Conservation (phyloP, 148 eudicot genomes). For the Rhododendron molle region DNA sequence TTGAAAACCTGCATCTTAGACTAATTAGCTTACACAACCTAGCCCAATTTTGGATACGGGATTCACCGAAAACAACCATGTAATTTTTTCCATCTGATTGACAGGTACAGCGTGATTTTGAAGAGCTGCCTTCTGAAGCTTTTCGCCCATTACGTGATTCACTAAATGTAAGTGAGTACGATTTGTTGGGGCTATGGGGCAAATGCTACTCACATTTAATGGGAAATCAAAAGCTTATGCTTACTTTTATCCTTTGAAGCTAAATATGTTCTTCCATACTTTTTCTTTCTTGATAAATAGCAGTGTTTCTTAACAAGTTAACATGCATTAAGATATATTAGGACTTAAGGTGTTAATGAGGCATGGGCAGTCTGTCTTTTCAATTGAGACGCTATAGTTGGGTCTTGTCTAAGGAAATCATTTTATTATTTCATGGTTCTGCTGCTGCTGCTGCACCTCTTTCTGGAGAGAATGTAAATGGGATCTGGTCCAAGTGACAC, state of each 20-base stretch:
- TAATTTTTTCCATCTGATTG: constrained; percentile 10
- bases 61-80: constrained; percentile 25
- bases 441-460: neutral
- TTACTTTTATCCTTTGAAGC: neutral
- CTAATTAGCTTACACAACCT: neutral
- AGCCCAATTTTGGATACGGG: neutral
- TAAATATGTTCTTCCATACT: neutral
- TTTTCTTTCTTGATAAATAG: constrained; percentile 1
- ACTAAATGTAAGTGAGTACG: constrained; percentile 50
- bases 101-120: constrained; percentile 94
- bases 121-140: constrained; percentile 94
- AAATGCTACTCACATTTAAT: neutral
- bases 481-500: neutral
- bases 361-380: neutral
- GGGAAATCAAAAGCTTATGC: neutral
- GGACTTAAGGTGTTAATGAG: neutral
- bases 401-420: neutral
- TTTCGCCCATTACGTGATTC: constrained; percentile 84
- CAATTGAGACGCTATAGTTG: neutral
- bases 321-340: neutral
- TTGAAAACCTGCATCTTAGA: neutral
- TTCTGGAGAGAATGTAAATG: neutral
- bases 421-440: neutral
- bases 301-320: neutral
- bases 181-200: neutral